Evolutionary conservation across 2,329 filamentous ascomycete genomes (phyloP), one percentile per base, ranked within the genome.

Genomic region (Lecanicillium sp.): DNA sequence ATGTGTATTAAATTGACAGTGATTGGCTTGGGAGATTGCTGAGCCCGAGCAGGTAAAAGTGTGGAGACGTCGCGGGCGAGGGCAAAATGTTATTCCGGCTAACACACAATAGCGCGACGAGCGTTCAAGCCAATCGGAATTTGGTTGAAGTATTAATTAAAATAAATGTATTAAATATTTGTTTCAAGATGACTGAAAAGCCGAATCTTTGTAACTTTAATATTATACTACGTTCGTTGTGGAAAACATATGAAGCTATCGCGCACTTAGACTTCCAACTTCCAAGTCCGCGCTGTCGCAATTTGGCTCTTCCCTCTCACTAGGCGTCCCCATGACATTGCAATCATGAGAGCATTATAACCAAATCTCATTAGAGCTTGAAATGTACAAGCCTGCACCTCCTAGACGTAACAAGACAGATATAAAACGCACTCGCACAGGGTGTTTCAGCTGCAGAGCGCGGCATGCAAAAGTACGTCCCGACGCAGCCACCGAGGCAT

Each of bases 301-400:
- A n/a, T n/a, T n/a, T n/a, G n/a, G n/a, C n/a, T n/a, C n/a, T n/a
- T n/a, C n/a, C n/a, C n/a, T n/a, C n/a, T n/a, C n/a, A n/a, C n/a
- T n/a, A n/a, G n/a, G n/a, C n/a, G 14, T 12, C 14, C 21, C 15
- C 21, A 10, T 32, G 11, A 2, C 32, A 21, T 20, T 12, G 7
- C 11, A 27, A 21, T 36, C 20, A 37, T 36, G 42, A n/a, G n/a
- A n/a, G 32, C 32, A n/a, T 12, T 6, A 7, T 9, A 3, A 17
- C 17, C 17, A 10, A 10, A 8, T 9, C 15, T 8, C 8, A 7
- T 5, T 2, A n/a, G 24, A 6, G 2, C 11, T 15, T n/a, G 9
- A 39, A 17, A 56, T 59, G 56, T 59, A 59, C 24, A 56, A 56
- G 12, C 56, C 56, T 11, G 55, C 52, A 6, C 54, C 53, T 3